Base-by-base conservation (phyloP, 192 early-diverging fungal genomes). In the Entomortierella lignicola region DNA sequence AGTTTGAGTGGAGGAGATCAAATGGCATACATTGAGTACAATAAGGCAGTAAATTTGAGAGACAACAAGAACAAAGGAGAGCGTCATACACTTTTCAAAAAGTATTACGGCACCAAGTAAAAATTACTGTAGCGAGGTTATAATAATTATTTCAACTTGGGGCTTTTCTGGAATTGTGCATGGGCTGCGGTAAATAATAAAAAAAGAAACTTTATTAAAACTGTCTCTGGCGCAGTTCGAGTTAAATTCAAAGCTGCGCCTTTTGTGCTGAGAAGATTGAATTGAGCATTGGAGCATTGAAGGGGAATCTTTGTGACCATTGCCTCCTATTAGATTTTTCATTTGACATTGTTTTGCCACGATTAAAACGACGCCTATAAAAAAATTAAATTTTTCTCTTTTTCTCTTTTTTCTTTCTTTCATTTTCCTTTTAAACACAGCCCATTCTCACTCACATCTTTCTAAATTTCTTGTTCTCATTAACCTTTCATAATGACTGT, bases 1-100 rank as follows among this genome's bases (percentile, higher is more conserved):
- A 93, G 92, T 50, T 86, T 98, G 61, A 91, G 90, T 23, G 98
- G 98, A 32, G 95, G 88, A 1, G 94, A 96, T 75, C 87, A 91
- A 64, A 99, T 99, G 95, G 96, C 96, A 0, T 99, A 99, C 67
- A 85, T 94, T 58, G 97, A 99, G 73, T 90, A 85, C 6, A 68
- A 71, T 63, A 81, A 67, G 64, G 32, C 60, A 8, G 55, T 80
- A 34, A 81, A 42, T 50, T 20, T 77, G 52, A 84, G 69, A 59
- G 68, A 64, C 44, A 75, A 83, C 60, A 71, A 62, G 60, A 42
- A 71, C 52, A 84, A 81, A 6, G 82, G 69, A 30, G 88, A 90
- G 66, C 88, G 89, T 57, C 89, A 93, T 66, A 66, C 84, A 10
- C 72, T 93, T 41, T 91, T 91, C 73, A 93, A 91, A 84, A 91